Conservation (phyloP, 2,329 filamentous ascomycete species). For the Aspergillus sp. region DNA sequence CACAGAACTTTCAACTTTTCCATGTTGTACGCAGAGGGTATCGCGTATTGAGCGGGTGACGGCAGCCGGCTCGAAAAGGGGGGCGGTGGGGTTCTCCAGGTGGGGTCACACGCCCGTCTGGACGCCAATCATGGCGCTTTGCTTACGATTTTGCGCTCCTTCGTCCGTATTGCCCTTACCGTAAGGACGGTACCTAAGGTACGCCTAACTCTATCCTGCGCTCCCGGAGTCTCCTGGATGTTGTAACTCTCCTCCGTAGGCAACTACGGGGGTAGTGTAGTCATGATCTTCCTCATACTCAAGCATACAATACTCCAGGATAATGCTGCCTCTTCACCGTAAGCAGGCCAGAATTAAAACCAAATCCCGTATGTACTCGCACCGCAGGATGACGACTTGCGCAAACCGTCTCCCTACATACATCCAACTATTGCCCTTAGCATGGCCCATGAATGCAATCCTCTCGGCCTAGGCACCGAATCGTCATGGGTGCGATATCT, state of each 20-base stretch:
- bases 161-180: conserved; percentile 3
- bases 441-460: not conserved
- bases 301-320: no score
- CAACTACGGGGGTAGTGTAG: no score
- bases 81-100: conserved; percentile 9
- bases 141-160: not conserved
- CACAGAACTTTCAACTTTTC: conserved; percentile 2
- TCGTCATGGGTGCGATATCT: not conserved
- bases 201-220: not conserved
- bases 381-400: not conserved
- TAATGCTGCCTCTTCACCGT: no score
- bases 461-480: not conserved
- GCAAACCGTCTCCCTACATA: not conserved
- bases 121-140: conserved; percentile 2
- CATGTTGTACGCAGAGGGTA: conserved; percentile 4
- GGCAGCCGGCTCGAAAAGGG: conserved; percentile 12
- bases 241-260: no score
- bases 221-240: no score
- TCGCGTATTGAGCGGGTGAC: conserved; percentile 5
- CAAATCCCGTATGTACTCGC: no score
- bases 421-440: not conserved
- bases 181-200: not conserved
- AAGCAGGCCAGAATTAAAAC: no score
- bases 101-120: conserved; percentile 2
- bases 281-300: no score